These are phyloP conservation scores for Pisolithus thermaeus DNA, from an alignment of 1,284 basidiomycete species.

Conservation along the genomic window DNA sequence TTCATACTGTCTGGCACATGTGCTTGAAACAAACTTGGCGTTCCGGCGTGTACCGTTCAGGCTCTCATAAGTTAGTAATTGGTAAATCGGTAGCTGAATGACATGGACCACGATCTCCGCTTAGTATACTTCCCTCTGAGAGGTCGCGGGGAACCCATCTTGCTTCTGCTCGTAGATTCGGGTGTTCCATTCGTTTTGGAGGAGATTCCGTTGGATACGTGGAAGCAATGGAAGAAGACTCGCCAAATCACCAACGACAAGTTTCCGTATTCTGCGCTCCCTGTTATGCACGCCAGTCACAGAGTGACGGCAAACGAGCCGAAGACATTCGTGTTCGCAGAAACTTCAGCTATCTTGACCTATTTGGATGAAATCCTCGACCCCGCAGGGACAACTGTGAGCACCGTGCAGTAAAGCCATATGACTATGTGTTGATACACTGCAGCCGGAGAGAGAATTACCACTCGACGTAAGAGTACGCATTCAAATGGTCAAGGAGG, in stretches of 20 bases:
- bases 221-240: conserved; percentile 13
- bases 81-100: no score
- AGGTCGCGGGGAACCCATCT: conserved; percentile 22
- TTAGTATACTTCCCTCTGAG: conserved; percentile 19
- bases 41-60: no score
- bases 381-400: conserved; percentile 10
- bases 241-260: conserved; percentile 12
- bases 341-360: conserved; percentile 21
- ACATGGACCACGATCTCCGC: conserved; percentile 15
- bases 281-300: conserved; percentile 19
- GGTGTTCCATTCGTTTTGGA: conserved; percentile 17
- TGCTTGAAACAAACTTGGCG: no score
- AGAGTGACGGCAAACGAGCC: conserved; percentile 1
- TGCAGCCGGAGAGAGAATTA: conserved; percentile 15
- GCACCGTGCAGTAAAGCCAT: neutral
- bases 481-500: conserved; percentile 21
- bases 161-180: conserved; percentile 21
- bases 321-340: conserved; percentile 17
- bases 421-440: conserved; percentile 5
- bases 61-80: no score
- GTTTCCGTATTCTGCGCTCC: conserved; percentile 22
- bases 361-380: conserved; percentile 18
- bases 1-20: no score
- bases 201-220: conserved; percentile 10
- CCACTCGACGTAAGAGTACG: conserved; percentile 14